A percentile compares a stretch with the other conserved stretches of the same genome.
phyloP scores from a whole-genome alignment of 169 alveolate genomes.

The Cryptosporidium parvum region DNA sequence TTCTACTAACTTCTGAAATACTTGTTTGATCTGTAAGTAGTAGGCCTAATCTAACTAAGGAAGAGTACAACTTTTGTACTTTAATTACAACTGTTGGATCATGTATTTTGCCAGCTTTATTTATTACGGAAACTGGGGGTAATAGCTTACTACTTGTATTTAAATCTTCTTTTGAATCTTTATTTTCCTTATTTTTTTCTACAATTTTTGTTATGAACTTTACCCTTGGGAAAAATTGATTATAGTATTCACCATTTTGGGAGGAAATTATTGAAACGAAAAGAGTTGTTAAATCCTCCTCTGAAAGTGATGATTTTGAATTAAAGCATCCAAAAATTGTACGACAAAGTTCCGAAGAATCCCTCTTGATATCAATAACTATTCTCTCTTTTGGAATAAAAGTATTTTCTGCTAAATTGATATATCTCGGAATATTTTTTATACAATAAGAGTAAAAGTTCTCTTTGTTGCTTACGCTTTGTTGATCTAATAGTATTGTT shows the following conservation, averaged over 20 bases:
- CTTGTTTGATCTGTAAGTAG: neutral
- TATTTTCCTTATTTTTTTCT: neutral
- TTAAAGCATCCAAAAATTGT: constrained; percentile 38
- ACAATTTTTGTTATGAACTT: constrained; percentile 18
- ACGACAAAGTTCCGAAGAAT: constrained; percentile 32
- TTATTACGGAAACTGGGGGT: constrained; percentile 27
- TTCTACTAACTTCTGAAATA: neutral
- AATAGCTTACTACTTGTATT: neutral
- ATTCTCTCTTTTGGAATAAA: constrained; percentile 34
- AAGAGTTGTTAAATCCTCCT: constrained; percentile 34
- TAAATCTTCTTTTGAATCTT: neutral
- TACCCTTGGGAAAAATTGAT: constrained; percentile 36
- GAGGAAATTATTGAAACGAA: constrained; percentile 15
- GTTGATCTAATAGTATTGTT: constrained; percentile 28
- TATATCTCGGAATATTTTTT: constrained; percentile 24
- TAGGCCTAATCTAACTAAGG: constrained; percentile 22
- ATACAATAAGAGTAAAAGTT: constrained; percentile 11
- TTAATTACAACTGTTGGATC: constrained; percentile 38
- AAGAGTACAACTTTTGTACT: constrained; percentile 37
- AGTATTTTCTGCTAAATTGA: constrained; percentile 40
- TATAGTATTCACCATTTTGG: neutral
- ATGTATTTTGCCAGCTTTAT: constrained; percentile 3
- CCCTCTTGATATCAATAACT: neutral
- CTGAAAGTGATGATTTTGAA: neutral
- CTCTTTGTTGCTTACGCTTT: neutral